phyloP scores from a whole-genome alignment of 305 asterid genomes.

The Salvia sclarea region DNA sequence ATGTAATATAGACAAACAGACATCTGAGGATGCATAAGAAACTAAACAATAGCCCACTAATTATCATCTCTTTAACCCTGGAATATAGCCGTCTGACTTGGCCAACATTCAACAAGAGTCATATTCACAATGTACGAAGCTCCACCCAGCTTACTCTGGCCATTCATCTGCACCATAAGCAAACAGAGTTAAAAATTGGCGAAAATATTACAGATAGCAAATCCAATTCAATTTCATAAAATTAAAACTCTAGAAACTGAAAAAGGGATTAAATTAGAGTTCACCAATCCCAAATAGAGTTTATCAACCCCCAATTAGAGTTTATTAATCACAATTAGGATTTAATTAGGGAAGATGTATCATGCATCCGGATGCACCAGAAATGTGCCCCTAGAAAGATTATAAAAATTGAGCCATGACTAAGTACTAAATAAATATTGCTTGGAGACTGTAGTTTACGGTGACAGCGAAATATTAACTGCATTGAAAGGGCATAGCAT shows the following conservation, averaged over 20 bases:
- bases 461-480: neutral
- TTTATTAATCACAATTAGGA: neutral
- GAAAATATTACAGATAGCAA: neutral
- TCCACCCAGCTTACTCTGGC: neutral
- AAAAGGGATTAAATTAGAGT: neutral
- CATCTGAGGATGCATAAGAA: slow-evolving; percentile 14
- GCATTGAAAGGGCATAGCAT: neutral
- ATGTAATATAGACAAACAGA: slow-evolving; percentile 9
- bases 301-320: neutral
- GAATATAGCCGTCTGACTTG: neutral
- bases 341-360: no score
- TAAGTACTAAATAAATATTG: no score
- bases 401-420: no score
- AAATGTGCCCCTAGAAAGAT: no score
- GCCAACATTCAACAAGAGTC: neutral
- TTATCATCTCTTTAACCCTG: neutral
- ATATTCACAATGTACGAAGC: neutral
- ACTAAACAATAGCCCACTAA: slow-evolving; percentile 10
- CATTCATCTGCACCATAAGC: neutral
- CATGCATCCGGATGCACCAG: no score
- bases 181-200: neutral
- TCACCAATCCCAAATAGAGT: neutral
- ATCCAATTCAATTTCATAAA: neutral
- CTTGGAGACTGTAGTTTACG: no score
- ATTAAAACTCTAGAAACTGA: neutral